Evolutionary conservation across 1,139 yeast species (phyloP), one percentile per base, ranked within the genome.

Genomic region (Lodderomyces jiufengensis): DNA sequence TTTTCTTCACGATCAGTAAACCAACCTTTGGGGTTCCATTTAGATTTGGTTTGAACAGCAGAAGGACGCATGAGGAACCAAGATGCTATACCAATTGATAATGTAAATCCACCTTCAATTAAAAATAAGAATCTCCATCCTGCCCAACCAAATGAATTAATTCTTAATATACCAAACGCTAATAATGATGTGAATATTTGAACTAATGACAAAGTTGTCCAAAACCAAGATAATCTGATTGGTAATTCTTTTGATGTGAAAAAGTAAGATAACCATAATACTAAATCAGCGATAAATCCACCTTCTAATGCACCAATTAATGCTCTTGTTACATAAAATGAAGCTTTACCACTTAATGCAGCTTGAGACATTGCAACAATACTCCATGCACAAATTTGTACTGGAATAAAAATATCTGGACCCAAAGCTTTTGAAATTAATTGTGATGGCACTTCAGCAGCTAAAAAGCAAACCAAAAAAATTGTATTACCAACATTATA

Each of bases 81-180:
- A 1, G 79, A 62, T 13, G 61, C 50, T 27, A 80, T 34, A 0
- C 87, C 88, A 49, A 82, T 66, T 2, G 53, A 21, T 5, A 81
- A 54, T 1, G 87, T 79, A 36, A 78, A 50, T 2, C 70, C 38
- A 1, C 88, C 88, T 51, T 81, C 88, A 35, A 82, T 59, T 18
- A 82, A 51, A 48, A 81, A 82, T 16, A 82, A 57, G 80, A 81
- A 80, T 45, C 73, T 63, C 85, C 85, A 80, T 14, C 85, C 84
- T 24, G 55, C 52, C 35, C 42, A 38, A 2, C 55, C 55, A 63
- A 62, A 43, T 9, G 44, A 32, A n/a, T 55, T 54, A 49, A 54
- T 43, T 41, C 55, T 50, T 38, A 61, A 54, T 4, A 61, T 37
- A 5, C 60, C 67, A 46, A 59, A 60, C 0, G 66, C 67, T 31